Conservation (phyloP, 2,329 filamentous ascomycete species). For the Fonsecaea multimorphosa region DNA sequence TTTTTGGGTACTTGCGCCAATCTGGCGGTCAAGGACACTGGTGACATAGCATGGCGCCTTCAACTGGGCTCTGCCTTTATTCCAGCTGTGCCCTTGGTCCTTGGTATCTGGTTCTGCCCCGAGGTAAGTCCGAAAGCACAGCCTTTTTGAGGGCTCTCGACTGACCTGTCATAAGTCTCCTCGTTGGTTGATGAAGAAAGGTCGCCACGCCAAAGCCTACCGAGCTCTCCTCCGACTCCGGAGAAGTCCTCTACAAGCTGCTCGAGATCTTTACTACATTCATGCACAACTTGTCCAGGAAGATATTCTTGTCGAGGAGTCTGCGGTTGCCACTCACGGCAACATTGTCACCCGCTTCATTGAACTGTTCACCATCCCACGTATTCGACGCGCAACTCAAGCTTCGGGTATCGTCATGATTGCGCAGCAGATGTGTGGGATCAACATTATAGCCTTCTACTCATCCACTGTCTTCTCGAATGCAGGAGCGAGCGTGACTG, state of each 20-base stretch:
- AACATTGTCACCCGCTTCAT: slow-evolving; percentile 67
- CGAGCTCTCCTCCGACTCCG: slow-evolving; percentile 52
- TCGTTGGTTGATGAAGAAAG: slow-evolving; percentile 56
- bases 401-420: slow-evolving; percentile 83
- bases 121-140: slow-evolving; percentile 34
- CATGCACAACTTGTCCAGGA: slow-evolving; percentile 49
- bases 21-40: slow-evolving; percentile 49
- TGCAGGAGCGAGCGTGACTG: slow-evolving; percentile 61
- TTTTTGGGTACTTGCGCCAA: slow-evolving; percentile 52
- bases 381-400: slow-evolving; percentile 66
- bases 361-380: slow-evolving; percentile 57
- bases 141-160: no score
- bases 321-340: slow-evolving; percentile 49
- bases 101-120: slow-evolving; percentile 55
- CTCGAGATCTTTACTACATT: slow-evolving; percentile 55
- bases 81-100: slow-evolving; percentile 52
- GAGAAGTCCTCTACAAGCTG: slow-evolving; percentile 52
- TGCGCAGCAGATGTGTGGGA: slow-evolving; percentile 73
- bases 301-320: slow-evolving; percentile 38
- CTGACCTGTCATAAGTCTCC: slow-evolving; percentile 39
- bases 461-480: slow-evolving; percentile 64
- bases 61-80: slow-evolving; percentile 56
- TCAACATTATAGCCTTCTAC: slow-evolving; percentile 80
- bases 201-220: slow-evolving; percentile 51
- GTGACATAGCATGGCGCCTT: slow-evolving; percentile 52